These are phyloP conservation scores for Trematosphaeria pertusa DNA, from an alignment of 2,329 filamentous ascomycete species.

Conservation along the genomic window DNA sequence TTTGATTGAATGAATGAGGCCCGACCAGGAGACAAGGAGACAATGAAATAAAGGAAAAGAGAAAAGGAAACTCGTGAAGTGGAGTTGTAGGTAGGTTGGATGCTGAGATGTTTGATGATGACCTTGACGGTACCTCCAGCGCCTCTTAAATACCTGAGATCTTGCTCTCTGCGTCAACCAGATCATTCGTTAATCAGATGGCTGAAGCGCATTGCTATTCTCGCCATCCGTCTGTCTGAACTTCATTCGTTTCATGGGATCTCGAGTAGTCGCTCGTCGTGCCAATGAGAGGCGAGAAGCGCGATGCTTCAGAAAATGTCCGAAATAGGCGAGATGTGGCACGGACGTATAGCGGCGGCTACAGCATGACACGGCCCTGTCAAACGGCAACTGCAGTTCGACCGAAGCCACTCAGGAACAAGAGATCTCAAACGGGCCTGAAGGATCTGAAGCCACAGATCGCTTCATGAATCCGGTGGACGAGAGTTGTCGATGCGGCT, in stretches of 20 bases:
- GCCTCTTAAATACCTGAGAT: constrained; percentile 36
- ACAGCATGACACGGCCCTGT: constrained; percentile 36
- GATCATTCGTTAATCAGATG: constrained; percentile 25
- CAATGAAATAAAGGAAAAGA: constrained; percentile 41
- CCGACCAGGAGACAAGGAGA: constrained; percentile 43
- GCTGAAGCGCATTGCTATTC: constrained; percentile 41
- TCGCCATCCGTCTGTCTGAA: constrained; percentile 37
- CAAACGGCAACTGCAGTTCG: constrained; percentile 29
- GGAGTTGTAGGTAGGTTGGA: constrained; percentile 38
- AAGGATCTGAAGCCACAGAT: constrained; percentile 29
- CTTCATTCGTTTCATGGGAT: constrained; percentile 43
- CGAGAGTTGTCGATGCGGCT: constrained; percentile 35
- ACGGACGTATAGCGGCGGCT: constrained; percentile 44
- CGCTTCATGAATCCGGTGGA: constrained; percentile 36
- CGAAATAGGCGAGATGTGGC: constrained; percentile 37
- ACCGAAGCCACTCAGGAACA: constrained; percentile 35
- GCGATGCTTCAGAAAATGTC: constrained; percentile 42
- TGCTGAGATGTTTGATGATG: constrained; percentile 44
- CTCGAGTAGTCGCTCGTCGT: constrained; percentile 46
- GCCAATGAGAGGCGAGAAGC: constrained; percentile 42
- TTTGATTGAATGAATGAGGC: constrained; percentile 33
- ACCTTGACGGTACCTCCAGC: constrained; percentile 20
- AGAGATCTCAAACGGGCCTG: constrained; percentile 22
- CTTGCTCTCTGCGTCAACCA: constrained; percentile 25
- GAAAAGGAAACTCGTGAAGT: constrained; percentile 42